Evolutionary conservation across 768 basidiomycete genomes (phyloP), one percentile per base, ranked within the genome.

Genomic region (Tricholoma furcatifolium): DNA sequence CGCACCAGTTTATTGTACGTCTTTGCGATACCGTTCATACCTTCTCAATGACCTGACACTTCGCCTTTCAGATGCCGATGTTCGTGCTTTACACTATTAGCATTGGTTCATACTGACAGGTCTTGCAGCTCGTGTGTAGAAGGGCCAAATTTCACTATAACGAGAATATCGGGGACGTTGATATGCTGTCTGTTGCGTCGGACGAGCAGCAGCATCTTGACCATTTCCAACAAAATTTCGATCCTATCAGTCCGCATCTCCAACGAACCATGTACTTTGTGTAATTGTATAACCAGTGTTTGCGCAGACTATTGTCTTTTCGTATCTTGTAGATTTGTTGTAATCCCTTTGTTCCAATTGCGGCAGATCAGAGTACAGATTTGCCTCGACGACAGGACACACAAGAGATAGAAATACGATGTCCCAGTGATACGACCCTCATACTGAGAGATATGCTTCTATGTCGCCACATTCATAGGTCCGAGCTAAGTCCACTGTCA

Each of bases 1-100:
- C 0, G 86, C 85, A 0, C 87, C 85, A 0, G 84, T 87, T 0
- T 87, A 87, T 54, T 87, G 85, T 87, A 56, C 62, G 83, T 60
- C 36, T 35, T 24, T 15, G 4, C 1, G 35, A 23, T 31, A 20
- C 18, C 20, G 15, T n/a, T 3, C 12, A n/a, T 46, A 35, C 12
- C 4, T 45, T 15, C 24, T 4, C 10, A n/a, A 36, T 54, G 5
- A 30, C 15, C 36, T 23, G 17, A 17, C 8, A 12, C 10, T 4
- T 34, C n/a, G n/a, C n/a, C n/a, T 6, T 6, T 8, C 47, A 83
- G 82, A 83, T 65, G 82, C 82, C n/a, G 82, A 83, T 65, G 82
- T 82, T 60, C 14, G 78, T 65, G 30, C 27, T 27, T 27, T 27
- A 27, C 7, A 27, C 27, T 7, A 4, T 27, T 32, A 9, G 7